Base-by-base conservation (phyloP, 2,329 filamentous ascomycete genomes). In the Coniochaeta sp. region DNA sequence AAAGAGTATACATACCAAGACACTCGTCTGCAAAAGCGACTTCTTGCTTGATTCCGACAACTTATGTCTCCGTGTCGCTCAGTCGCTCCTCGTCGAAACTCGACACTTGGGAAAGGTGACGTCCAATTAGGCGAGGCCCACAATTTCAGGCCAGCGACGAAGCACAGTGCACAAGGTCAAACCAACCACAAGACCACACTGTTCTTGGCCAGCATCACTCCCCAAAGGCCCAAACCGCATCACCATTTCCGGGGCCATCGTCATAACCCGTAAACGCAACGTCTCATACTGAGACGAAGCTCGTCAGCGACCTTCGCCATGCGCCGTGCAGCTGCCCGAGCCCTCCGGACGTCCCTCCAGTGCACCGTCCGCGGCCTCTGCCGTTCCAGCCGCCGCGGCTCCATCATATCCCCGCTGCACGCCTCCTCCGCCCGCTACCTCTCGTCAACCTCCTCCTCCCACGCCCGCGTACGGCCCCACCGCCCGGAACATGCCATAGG, bases 281-380 rank as follows among this genome's bases (percentile, higher is more conserved):
- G 47, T 49, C 47, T 35, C 47, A 35, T 49, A n/a, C 20, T 12
- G 40, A 51, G 30, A 55, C 48, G 50, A 52, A 49, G 51, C 31
- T 46, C 38, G 52, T 48, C 54, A 26, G 31, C 18, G 35, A 40
- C 24, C 28, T 31, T 54, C 61, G 74, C 74, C 73, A 91, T 91
- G 87, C 86, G 86, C 81, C 86, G 85, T 72, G 85, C 80, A 70
- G 80, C 82, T 60, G 71, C 83, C 57, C 80, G 82, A 75, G 81
- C 81, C 63, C 73, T 87, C 67, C 82, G 86, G 74, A 82, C 83
- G 64, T 82, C 81, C 63, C 80, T 82, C 70, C 81, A 85, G 66
- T 79, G 76, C 63, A 77, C 77, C 62, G 78, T 81, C 67, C 83
- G 81, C 64, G 80, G 77, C 66, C 69, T 84, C 57, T 63, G 75